A percentile compares a stretch with the other conserved stretches of the same genome.
These are phyloP conservation scores for Spathaspora hagerdaliae DNA, from an alignment of 805 yeast genomes.

Conservation along the genomic window DNA sequence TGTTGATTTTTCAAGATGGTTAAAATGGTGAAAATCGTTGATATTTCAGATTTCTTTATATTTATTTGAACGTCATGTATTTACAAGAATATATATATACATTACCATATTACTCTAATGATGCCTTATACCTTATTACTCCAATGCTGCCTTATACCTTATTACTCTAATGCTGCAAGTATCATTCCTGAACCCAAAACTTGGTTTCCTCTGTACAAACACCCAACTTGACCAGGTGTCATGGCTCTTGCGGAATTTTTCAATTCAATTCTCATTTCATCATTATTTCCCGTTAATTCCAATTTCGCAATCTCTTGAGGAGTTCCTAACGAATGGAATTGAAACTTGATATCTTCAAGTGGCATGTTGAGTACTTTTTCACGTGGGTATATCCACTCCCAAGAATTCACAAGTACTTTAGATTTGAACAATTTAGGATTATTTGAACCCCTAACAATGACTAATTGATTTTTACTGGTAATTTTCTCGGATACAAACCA, in stretches of 20 bases:
- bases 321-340: constrained; percentile 69
- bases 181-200: constrained; percentile 56
- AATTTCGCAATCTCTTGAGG: constrained; percentile 39
- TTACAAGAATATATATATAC: neutral
- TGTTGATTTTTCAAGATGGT: too few species aligned
- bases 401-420: constrained; percentile 36
- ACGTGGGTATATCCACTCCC: constrained; percentile 44
- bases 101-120: neutral
- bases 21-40: too few species aligned
- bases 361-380: constrained; percentile 4
- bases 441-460: constrained; percentile 71
- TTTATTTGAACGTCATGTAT: too few species aligned
- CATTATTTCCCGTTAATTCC: neutral
- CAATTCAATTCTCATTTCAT: constrained; percentile 33
- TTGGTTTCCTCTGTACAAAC: constrained; percentile 60
- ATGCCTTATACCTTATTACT: too few species aligned
- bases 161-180: constrained; percentile 6
- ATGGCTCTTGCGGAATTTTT: constrained; percentile 58
- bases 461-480: constrained; percentile 60
- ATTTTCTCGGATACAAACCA: constrained; percentile 86
- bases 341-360: constrained; percentile 32
- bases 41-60: too few species aligned
- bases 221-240: constrained; percentile 87
- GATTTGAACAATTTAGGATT: constrained; percentile 49
- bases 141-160: too few species aligned